Evolutionary conservation across 495 filamentous ascomycete species (phyloP).

Genomic region (Lichenothelia convexa): DNA sequence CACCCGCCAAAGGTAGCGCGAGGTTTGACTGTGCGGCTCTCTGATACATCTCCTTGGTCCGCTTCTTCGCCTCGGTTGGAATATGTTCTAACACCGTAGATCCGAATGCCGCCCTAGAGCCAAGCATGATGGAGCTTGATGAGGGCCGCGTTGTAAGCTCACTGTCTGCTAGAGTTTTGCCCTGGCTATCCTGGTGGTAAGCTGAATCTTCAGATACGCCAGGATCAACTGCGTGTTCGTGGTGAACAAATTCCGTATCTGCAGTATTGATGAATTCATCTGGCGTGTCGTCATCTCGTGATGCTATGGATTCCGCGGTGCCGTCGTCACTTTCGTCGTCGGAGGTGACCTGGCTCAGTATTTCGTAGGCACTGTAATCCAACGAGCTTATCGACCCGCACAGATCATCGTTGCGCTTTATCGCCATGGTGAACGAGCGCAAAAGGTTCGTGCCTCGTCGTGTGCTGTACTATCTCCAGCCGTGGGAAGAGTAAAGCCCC

Average conservation of each 20-base stretch:
- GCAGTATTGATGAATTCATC: conserved; percentile 11
- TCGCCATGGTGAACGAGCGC: not conserved
- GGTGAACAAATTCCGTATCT: conserved; percentile 7
- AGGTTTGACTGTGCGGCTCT: too few relatives aligned
- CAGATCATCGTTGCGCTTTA: conserved; percentile 1
- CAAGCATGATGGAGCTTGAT: too few relatives aligned
- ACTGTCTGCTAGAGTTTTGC: too few relatives aligned
- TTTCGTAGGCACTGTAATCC: conserved; percentile 15
- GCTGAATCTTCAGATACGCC: too few relatives aligned
- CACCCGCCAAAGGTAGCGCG: too few relatives aligned
- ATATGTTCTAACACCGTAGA: too few relatives aligned
- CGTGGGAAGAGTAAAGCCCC: not conserved
- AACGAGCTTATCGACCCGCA: conserved; percentile 7
- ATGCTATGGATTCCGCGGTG: conserved; percentile 14
- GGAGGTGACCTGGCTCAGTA: conserved; percentile 9
- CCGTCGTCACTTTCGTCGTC: conserved; percentile 15
- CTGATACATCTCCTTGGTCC: too few relatives aligned
- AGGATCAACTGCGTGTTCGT: too few relatives aligned
- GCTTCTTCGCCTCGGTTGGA: too few relatives aligned
- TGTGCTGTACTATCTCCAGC: not conserved
- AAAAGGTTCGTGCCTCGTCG: not conserved
- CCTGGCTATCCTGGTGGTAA: too few relatives aligned
- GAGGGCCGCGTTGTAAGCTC: too few relatives aligned
- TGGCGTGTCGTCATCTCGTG: conserved; percentile 14
- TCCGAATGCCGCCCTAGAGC: too few relatives aligned